These are phyloP conservation scores for Grosmannia clavigera DNA, from an alignment of 2,329 filamentous ascomycete species.

Conservation along the genomic window DNA sequence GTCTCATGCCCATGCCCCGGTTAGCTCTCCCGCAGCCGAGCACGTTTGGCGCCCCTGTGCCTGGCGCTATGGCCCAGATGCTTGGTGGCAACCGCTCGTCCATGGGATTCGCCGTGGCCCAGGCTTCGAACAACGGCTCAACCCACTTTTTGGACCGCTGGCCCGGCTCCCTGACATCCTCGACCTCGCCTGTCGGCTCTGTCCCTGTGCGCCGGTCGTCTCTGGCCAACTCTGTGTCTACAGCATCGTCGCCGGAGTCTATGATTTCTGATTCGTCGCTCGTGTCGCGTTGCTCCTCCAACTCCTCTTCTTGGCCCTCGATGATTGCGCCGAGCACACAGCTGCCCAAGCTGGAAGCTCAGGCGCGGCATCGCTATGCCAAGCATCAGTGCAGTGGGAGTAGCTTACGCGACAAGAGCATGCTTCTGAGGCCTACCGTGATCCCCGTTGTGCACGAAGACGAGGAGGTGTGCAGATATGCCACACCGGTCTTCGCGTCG, in stretches of 20 bases:
- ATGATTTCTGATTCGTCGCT: conserved; percentile 53
- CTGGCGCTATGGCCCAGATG: conserved; percentile 36
- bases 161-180: conserved; percentile 25
- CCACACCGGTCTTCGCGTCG: conserved; percentile 30
- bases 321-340: conserved; percentile 43
- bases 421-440: conserved; percentile 37
- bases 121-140: conserved; percentile 33
- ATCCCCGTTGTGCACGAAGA: conserved; percentile 41
- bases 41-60: conserved; percentile 48
- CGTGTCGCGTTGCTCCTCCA: conserved; percentile 49
- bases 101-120: conserved; percentile 49
- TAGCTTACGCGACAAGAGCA: conserved; percentile 26
- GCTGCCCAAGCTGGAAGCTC: conserved; percentile 37
- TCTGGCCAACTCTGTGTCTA: conserved; percentile 49
- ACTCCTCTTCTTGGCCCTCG: conserved; percentile 49
- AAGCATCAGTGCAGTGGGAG: conserved; percentile 35
- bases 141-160: conserved; percentile 42
- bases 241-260: conserved; percentile 52
- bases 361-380: conserved; percentile 51
- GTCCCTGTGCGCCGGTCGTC: conserved; percentile 44
- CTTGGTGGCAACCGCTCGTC: conserved; percentile 34
- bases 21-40: conserved; percentile 40
- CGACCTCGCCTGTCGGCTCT: conserved; percentile 40
- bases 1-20: conserved; percentile 45
- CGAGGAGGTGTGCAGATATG: conserved; percentile 24